Evolutionary conservation across 2,329 filamentous ascomycete genomes (phyloP).

Genomic region (Aspergillus sp.): DNA sequence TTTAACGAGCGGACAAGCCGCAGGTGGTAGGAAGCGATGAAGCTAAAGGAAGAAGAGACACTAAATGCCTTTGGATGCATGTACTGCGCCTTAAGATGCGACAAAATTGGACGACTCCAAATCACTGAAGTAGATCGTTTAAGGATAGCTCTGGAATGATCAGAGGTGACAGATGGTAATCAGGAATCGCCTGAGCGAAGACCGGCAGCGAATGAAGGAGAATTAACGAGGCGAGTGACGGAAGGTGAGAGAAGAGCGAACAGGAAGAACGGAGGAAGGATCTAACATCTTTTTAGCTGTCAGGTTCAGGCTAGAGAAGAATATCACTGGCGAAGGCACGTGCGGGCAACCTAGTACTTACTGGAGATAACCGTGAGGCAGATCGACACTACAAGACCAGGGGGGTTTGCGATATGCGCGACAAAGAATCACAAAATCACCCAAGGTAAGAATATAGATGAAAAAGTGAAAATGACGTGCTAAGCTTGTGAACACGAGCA

Average conservation of each 20-base stretch:
- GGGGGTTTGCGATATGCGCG: conserved; percentile 5
- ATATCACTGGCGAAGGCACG: neutral
- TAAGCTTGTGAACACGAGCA: neutral
- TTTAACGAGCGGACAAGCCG: conserved; percentile 40
- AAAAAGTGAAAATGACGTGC: neutral
- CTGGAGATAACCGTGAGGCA: neutral
- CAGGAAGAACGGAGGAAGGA: neutral
- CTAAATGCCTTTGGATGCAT: conserved; percentile 36
- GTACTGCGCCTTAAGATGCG: conserved; percentile 24
- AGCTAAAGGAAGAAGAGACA: conserved; percentile 26
- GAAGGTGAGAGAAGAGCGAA: neutral
- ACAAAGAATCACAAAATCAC: neutral
- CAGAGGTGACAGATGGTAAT: neutral
- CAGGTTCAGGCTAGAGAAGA: neutral
- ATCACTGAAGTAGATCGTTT: neutral
- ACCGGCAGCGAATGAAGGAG: neutral
- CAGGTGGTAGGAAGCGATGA: conserved; percentile 35
- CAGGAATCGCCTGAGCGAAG: neutral
- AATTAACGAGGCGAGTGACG: neutral
- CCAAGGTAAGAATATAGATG: no score
- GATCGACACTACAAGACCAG: conserved; percentile 7
- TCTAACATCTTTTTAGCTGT: neutral
- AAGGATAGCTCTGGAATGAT: neutral
- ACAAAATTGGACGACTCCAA: neutral
- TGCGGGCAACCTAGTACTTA: neutral